Conservation (phyloP, 1,284 basidiomycete species). For the Boletus mariae region DNA sequence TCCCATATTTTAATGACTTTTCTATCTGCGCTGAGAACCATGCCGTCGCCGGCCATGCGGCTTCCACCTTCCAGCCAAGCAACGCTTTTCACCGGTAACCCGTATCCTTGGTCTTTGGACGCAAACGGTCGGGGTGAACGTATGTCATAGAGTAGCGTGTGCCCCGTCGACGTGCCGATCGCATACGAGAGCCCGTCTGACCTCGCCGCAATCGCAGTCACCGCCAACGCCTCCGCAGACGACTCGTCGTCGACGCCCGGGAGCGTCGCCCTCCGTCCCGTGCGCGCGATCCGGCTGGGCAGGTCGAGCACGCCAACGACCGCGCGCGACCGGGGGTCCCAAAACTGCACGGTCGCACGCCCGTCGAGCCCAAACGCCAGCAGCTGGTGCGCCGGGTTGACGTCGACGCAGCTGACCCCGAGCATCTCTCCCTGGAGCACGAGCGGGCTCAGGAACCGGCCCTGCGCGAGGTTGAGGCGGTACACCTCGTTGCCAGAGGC, state of each 20-base stretch:
- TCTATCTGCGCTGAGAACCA: conserved; percentile 86
- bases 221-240: conserved; percentile 46
- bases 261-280: conserved; percentile 33
- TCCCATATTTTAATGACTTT: conserved; percentile 98
- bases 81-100: conserved; percentile 84
- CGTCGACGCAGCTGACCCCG: conserved; percentile 90
- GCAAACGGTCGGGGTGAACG: conserved; percentile 82
- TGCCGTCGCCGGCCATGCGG: conserved; percentile 80
- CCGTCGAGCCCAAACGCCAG: conserved; percentile 87
- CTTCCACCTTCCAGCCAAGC: conserved; percentile 87
- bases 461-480: conserved; percentile 93
- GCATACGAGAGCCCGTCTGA: conserved; percentile 91
- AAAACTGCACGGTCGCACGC: conserved; percentile 87
- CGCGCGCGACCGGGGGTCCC: conserved; percentile 88
- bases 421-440: conserved; percentile 48
- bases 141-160: conserved; percentile 93
- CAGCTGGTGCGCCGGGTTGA: conserved; percentile 92
- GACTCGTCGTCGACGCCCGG: conserved; percentile 44
- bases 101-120: conserved; percentile 96
- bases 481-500: conserved; percentile 85
- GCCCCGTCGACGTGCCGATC: conserved; percentile 91
- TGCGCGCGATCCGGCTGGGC: conserved; percentile 55
- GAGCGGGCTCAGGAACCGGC: conserved; percentile 85
- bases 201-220: conserved; percentile 83
- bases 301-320: conserved; percentile 77